Evolutionary conservation across 1,284 basidiomycete species (phyloP).

Genomic region (Cutaneotrichosporon arboriforme): DNA sequence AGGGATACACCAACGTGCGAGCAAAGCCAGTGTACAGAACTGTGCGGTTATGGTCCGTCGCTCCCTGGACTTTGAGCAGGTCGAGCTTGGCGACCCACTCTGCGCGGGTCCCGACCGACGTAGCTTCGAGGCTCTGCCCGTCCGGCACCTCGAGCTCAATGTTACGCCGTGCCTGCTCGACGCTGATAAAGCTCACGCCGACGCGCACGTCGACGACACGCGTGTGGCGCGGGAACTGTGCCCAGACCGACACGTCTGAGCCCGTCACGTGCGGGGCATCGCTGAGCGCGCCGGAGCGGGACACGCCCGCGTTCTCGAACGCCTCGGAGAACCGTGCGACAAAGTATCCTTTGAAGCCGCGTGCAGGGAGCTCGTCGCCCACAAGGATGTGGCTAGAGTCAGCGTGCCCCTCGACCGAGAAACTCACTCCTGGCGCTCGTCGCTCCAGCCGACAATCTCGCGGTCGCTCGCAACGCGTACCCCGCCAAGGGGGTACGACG

Average conservation of each 20-base stretch:
- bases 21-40: constrained; percentile 32
- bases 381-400: constrained; percentile 37
- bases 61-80: constrained; percentile 58
- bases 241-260: constrained; percentile 57
- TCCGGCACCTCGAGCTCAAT: constrained; percentile 52
- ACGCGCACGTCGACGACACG: constrained; percentile 58
- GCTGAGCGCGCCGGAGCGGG: neutral
- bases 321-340: constrained; percentile 63
- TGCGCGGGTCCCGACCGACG: constrained; percentile 56
- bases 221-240: constrained; percentile 50
- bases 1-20: constrained; percentile 60
- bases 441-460: constrained; percentile 65
- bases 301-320: constrained; percentile 41
- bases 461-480: constrained; percentile 53
- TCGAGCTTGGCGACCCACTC: constrained; percentile 70
- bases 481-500: constrained; percentile 59
- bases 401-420: constrained; percentile 50
- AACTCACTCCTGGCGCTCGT: constrained; percentile 69
- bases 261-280: constrained; percentile 25
- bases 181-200: constrained; percentile 71
- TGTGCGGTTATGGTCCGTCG: constrained; percentile 27
- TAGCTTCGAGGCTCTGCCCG: constrained; percentile 58
- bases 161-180: constrained; percentile 64
- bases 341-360: constrained; percentile 62
- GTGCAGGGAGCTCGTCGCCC: constrained; percentile 49